phyloP scores from a whole-genome alignment of 2,329 filamentous ascomycete genomes.

The Aspergillus pseudoterreus region DNA sequence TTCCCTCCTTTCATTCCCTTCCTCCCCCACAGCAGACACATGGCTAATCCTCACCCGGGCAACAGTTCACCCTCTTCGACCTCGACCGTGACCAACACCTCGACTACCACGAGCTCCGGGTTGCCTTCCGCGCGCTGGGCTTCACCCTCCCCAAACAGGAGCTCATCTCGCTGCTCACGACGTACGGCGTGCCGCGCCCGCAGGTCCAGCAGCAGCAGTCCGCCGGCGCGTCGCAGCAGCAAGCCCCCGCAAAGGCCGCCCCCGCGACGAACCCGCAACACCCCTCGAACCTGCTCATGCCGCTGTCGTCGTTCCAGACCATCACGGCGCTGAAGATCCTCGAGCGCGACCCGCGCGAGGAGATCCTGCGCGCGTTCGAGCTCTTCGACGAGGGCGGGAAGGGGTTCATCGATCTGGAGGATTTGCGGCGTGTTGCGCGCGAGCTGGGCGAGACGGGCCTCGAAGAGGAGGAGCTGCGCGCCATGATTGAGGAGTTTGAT shows the following conservation, averaged over 20 bases:
- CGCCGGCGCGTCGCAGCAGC: slow-evolving; percentile 28
- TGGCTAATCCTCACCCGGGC: no score
- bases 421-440: slow-evolving; percentile 79
- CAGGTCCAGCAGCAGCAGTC: slow-evolving; percentile 46
- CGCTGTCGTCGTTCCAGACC: slow-evolving; percentile 67
- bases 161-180: slow-evolving; percentile 74
- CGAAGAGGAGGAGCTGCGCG: slow-evolving; percentile 84
- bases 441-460: slow-evolving; percentile 84
- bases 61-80: slow-evolving; percentile 88
- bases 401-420: slow-evolving; percentile 83
- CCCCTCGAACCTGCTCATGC: slow-evolving; percentile 65
- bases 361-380: slow-evolving; percentile 85
- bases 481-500: slow-evolving; percentile 99
- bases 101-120: slow-evolving; percentile 97
- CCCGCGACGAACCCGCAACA: slow-evolving; percentile 51
- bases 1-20: background rate
- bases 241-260: slow-evolving; percentile 32
- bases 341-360: slow-evolving; percentile 80
- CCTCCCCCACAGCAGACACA: background rate
- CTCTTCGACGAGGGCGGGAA: slow-evolving; percentile 93
- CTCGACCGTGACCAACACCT: slow-evolving; percentile 91
- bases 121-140: slow-evolving; percentile 90
- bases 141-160: slow-evolving; percentile 87
- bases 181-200: slow-evolving; percentile 70
- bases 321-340: slow-evolving; percentile 78